Base-by-base conservation (phyloP, 129 eudicot species). In the Arctium lappa region DNA sequence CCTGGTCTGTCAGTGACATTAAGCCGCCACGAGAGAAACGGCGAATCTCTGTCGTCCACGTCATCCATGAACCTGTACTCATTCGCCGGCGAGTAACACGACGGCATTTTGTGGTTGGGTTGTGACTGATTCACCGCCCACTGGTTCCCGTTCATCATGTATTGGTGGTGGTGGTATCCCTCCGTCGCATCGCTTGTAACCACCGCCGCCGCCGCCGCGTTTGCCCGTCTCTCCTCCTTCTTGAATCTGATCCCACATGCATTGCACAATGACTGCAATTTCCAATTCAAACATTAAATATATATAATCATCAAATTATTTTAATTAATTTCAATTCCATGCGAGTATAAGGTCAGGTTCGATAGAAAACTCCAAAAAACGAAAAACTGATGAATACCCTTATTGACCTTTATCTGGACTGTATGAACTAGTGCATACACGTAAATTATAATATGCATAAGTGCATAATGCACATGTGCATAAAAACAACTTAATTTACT, bases 221-320 rank as follows among this genome's bases (percentile, higher is more conserved):
- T 86, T 1, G 99, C 99, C 56, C 99, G 85, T 73, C 98, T 88
- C 88, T 96, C 99, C 81, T 93, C 99, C 65, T 96, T 96, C 93
- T 96, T 96, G 92, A 80, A 96, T 81, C 99, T 84, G 62, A 96
- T 96, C 66, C 99, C 99, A 80, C 99, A 96, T 5, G 99, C 99
- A 77, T 96, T 96, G 89, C 99, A 96, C n/a, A 96, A 83, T 18
- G 99, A 96, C 99, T 96, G 96, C 88, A 88, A 82, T 44, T 46
- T 18, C 68, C 29, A 60, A 50, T 50, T 13, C 62, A 50, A n/a
- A 16, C 68, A 5, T 60, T 60, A 60, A n/a, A 60, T n/a, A 60
- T n/a, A 16, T 2, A 33, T 33, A 60, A n/a, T 60, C 29, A 60
- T 60, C 56, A 10, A n/a, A 16, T 16, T n/a, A 1, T n/a, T 16